Evolutionary conservation across 192 early-diverging fungal species (phyloP), one percentile per base, ranked within the genome.

Genomic region (Podila epigama): DNA sequence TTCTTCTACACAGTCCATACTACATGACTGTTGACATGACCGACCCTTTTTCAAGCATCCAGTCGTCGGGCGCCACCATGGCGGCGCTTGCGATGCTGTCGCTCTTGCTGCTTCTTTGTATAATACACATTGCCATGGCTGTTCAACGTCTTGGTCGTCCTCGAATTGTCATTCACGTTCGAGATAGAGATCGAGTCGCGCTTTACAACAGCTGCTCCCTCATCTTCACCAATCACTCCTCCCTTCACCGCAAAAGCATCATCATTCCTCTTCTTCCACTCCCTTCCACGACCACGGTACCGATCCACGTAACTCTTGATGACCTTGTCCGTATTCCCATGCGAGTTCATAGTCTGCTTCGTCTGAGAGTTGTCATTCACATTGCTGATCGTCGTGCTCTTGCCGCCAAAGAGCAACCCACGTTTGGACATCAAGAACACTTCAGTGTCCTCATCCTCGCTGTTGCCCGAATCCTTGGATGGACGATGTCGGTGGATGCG

Each of bases 401-500:
- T 31, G 52, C 52, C 52, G 20, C 52, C 52, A 15, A 27, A 54
- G 8, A 54, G 52, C 52, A 54, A 25, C 29, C 52, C 52, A 5
- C 52, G 52, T 20, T 44, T 18, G 40, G 31, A n/a, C n/a, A n/a
- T n/a, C 41, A 18, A 62, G 31, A 18, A 20, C 31, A 13, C 4
- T 5, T 16, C 16, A 13, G 58, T 40, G 11, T 40, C 39, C 28
- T 25, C 27, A 32, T 11, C 1, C 34, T 25, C 12, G 37, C 6
- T 22, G 37, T 22, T 12, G 1, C 34, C 35, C 32, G 16, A 16
- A 2, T n/a, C 29, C 6, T 27, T 33, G 33, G 18, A 31, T 60
- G 41, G 50, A 20, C 22, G 64, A 66, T 33, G 32, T 48, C 50
- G 54, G 44, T 48, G 44, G 27, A 63, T 70, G 15, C 4, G 41